These are phyloP conservation scores for Fusarium sp. DNA, from an alignment of 2,329 filamentous ascomycete genomes.

Conservation along the genomic window DNA sequence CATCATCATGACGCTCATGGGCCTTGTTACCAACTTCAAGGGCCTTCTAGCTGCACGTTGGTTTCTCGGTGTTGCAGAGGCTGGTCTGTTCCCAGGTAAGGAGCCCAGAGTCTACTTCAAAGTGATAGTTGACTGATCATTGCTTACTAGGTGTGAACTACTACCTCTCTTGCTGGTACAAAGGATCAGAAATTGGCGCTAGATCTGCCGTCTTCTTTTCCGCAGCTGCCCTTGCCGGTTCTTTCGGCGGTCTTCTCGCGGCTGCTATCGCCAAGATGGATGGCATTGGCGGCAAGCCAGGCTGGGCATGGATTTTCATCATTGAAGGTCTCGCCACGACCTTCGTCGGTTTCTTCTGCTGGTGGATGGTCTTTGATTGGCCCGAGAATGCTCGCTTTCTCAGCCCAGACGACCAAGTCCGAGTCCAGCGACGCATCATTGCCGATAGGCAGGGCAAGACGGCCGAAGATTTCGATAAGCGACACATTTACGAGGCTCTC, in stretches of 20 bases:
- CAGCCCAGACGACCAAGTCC: constrained; percentile 71
- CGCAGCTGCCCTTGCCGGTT: constrained; percentile 80
- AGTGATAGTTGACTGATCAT: not conserved
- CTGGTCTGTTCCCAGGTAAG: constrained; percentile 71
- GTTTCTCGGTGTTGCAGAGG: constrained; percentile 74
- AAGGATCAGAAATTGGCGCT: constrained; percentile 78
- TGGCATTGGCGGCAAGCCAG: constrained; percentile 63
- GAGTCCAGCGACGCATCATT: constrained; percentile 76
- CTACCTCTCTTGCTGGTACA: constrained; percentile 85
- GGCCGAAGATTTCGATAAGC: constrained; percentile 77
- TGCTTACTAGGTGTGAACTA: constrained; percentile 61
- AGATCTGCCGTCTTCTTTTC: constrained; percentile 82
- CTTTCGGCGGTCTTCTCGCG: constrained; percentile 77
- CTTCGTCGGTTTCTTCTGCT: constrained; percentile 72
- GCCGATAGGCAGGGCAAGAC: constrained; percentile 76
- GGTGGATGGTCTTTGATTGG: constrained; percentile 83
- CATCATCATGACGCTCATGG: constrained; percentile 61
- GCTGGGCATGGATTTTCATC: constrained; percentile 74
- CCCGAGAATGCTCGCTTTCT: constrained; percentile 80
- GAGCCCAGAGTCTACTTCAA: rapidly evolving
- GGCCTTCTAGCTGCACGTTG: constrained; percentile 64
- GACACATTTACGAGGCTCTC: constrained; percentile 76
- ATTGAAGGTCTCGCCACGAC: constrained; percentile 77
- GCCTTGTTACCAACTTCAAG: constrained; percentile 57
- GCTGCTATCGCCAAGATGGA: constrained; percentile 77